Conservation (phyloP, 345 rosid genomes). For the Corchorus olitorius region DNA sequence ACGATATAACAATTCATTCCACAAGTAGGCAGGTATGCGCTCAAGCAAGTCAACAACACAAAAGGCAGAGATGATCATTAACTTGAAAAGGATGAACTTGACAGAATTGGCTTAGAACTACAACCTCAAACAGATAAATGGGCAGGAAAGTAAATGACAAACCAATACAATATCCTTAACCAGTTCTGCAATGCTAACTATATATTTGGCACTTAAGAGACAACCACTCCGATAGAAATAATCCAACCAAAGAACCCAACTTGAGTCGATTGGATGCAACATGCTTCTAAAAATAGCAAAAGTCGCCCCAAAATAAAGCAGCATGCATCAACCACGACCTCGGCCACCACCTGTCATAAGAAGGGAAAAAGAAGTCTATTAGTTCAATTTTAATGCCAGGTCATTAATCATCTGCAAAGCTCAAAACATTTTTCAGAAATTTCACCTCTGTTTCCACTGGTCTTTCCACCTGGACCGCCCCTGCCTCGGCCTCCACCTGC, state of each 20-base stretch:
- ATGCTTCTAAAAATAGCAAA: constrained; percentile 42
- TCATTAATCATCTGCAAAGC: neutral
- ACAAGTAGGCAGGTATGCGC: neutral
- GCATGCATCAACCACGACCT: constrained; percentile 50
- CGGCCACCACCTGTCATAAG: constrained; percentile 55
- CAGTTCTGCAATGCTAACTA: constrained; percentile 7
- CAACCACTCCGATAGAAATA: neutral
- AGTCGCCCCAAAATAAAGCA: constrained; percentile 21
- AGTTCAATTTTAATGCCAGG: no score
- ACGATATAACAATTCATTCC: neutral
- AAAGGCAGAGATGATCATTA: neutral
- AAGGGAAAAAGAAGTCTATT: neutral
- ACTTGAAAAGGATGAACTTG: neutral
- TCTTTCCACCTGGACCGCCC: constrained; percentile 62
- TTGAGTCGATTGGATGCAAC: constrained; percentile 26
- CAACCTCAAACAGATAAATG: neutral
- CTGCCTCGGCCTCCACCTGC: constrained; percentile 70
- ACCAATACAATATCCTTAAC: neutral
- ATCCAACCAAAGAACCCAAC: neutral
- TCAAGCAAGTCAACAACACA: neutral
- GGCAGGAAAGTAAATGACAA: neutral
- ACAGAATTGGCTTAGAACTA: neutral
- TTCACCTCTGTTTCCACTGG: constrained; percentile 64
- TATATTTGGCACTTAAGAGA: neutral
- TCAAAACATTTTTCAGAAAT: neutral